phyloP scores from a whole-genome alignment of 129 eudicot species.

The Centella asiatica region DNA sequence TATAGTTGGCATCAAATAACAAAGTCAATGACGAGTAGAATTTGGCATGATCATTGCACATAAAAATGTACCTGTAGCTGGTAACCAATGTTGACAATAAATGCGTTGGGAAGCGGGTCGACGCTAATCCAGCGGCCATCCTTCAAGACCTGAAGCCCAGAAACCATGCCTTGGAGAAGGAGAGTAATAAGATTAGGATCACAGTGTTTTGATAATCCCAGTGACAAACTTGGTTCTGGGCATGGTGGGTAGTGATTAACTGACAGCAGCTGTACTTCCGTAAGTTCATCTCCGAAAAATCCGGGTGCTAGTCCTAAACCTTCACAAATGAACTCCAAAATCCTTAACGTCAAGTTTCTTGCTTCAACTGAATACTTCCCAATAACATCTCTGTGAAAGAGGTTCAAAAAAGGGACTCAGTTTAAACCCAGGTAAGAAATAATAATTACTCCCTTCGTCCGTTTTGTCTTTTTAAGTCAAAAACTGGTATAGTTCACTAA shows the following conservation, averaged over 20 bases:
- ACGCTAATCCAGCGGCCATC: constrained; percentile 12
- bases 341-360: constrained; percentile 9
- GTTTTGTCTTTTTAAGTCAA: too few relatives aligned
- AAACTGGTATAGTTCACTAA: too few relatives aligned
- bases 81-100: constrained; percentile 16
- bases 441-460: too few relatives aligned
- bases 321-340: constrained; percentile 14
- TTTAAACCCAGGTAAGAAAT: too few relatives aligned
- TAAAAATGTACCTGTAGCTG: neutral
- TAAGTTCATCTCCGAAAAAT: constrained; percentile 10
- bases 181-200: constrained; percentile 16
- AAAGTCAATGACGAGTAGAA: too few relatives aligned
- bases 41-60: too few relatives aligned
- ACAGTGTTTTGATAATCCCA: constrained; percentile 17
- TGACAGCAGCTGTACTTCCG: constrained; percentile 5
- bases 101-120: constrained; percentile 12
- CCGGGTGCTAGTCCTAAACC: constrained; percentile 21
- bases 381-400: constrained; percentile 13
- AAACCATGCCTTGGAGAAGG: constrained; percentile 3
- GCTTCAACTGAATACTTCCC: constrained; percentile 22
- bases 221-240: constrained; percentile 12
- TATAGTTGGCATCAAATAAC: too few relatives aligned
- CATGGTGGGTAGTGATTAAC: constrained; percentile 17
- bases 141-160: constrained; percentile 12
- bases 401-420: too few relatives aligned